phyloP scores from a whole-genome alignment of 495 filamentous ascomycete species.

The Penicillium longicatenatum region DNA sequence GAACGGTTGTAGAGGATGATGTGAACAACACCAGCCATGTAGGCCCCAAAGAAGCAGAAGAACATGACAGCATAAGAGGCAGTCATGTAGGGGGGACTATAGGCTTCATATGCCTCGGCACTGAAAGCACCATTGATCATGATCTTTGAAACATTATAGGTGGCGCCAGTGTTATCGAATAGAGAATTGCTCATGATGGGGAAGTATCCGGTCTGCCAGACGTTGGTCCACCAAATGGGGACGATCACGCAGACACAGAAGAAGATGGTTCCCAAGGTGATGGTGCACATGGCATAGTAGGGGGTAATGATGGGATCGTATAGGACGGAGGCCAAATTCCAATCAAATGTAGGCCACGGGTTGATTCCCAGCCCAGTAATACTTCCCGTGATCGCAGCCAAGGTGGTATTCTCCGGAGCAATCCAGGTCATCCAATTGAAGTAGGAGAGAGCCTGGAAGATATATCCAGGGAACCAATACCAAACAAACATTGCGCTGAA shows the following conservation, averaged over 20 bases:
- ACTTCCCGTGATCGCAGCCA: constrained; percentile 52
- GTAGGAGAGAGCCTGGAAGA: constrained; percentile 30
- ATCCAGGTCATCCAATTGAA: constrained; percentile 36
- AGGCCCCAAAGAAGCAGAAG: constrained; percentile 37
- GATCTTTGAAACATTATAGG: constrained; percentile 49
- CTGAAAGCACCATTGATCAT: constrained; percentile 63
- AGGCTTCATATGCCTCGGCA: constrained; percentile 66
- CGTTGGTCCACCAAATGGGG: constrained; percentile 46
- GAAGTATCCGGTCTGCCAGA: constrained; percentile 47
- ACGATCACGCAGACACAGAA: constrained; percentile 46
- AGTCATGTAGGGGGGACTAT: constrained; percentile 75
- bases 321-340: constrained; percentile 57
- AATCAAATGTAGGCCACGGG: constrained; percentile 59
- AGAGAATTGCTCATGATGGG: constrained; percentile 45
- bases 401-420: constrained; percentile 33
- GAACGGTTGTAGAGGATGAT: constrained; percentile 46
- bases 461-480: constrained; percentile 49
- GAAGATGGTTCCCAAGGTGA: constrained; percentile 43
- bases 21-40: constrained; percentile 45
- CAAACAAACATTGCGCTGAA: constrained; percentile 51
- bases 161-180: constrained; percentile 50
- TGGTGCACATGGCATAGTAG: constrained; percentile 55
- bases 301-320: constrained; percentile 61
- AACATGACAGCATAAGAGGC: constrained; percentile 77
- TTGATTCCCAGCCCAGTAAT: constrained; percentile 47